phyloP scores from a whole-genome alignment of 257 asterid genomes.

The Plantago elongata region DNA sequence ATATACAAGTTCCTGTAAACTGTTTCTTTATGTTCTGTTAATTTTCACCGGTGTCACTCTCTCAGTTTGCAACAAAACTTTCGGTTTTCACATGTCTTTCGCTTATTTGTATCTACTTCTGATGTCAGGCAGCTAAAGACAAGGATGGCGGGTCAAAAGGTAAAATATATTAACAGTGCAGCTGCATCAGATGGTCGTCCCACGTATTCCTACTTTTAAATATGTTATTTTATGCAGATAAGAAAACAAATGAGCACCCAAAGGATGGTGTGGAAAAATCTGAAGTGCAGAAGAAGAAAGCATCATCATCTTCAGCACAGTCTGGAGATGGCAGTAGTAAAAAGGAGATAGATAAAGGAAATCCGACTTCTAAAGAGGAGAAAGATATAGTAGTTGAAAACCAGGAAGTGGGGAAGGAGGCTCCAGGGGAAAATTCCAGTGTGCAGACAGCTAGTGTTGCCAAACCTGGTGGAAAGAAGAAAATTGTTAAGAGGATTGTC shows the following conservation, averaged over 20 bases:
- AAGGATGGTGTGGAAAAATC: slow-evolving; percentile 32
- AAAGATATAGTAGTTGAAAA: slow-evolving; percentile 36
- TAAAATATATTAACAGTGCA: slow-evolving; percentile 21
- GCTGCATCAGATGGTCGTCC: slow-evolving; percentile 10
- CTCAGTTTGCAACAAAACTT: no score
- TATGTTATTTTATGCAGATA: slow-evolving; percentile 28
- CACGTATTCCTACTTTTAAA: slow-evolving; percentile 21
- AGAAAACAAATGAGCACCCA: slow-evolving; percentile 30
- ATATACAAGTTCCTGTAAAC: no score
- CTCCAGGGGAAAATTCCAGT: slow-evolving; percentile 31
- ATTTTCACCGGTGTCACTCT: no score
- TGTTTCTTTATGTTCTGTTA: no score
- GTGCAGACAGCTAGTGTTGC: slow-evolving; percentile 36
- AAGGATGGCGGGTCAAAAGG: slow-evolving; percentile 56
- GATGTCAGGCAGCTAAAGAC: slow-evolving; percentile 42
- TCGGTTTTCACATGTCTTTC: no score
- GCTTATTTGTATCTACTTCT: slow-evolving; percentile 6
- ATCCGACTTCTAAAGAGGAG: slow-evolving; percentile 32
- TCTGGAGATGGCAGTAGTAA: slow-evolving; percentile 32
- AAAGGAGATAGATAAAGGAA: slow-evolving; percentile 40
- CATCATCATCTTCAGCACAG: slow-evolving; percentile 33
- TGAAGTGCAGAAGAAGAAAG: slow-evolving; percentile 44
- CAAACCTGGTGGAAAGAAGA: slow-evolving; percentile 72
- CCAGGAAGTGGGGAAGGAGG: slow-evolving; percentile 34
- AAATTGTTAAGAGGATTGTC: slow-evolving; percentile 64